Evolutionary conservation across 441 rosid genomes (phyloP).

Genomic region (Adansonia madagascariensis): DNA sequence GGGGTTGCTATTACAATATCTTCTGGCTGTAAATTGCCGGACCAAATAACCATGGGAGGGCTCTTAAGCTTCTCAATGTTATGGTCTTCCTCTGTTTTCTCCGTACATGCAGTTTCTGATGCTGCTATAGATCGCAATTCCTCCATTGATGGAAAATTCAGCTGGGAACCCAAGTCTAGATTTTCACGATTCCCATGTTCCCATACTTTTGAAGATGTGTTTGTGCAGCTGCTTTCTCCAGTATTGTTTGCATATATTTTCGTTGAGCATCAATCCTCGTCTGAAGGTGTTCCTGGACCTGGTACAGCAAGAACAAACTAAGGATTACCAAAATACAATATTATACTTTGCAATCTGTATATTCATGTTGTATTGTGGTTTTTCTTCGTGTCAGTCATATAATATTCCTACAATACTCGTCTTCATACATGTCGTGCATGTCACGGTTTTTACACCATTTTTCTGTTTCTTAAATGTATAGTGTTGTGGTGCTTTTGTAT

Average conservation of each 20-base stretch:
- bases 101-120: background rate
- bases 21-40: background rate
- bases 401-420: too few species aligned
- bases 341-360: too few species aligned
- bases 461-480: too few species aligned
- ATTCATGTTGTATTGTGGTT: too few species aligned
- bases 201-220: background rate
- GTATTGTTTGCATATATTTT: constrained; percentile 36
- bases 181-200: background rate
- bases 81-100: background rate
- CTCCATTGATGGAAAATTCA: background rate
- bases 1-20: background rate
- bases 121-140: background rate
- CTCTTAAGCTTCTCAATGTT: background rate
- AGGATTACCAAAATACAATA: background rate
- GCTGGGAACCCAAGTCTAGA: background rate
- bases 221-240: constrained; percentile 37
- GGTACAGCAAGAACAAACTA: background rate
- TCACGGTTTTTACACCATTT: too few species aligned
- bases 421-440: too few species aligned
- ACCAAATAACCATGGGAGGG: background rate
- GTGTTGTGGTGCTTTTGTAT: too few species aligned
- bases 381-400: too few species aligned
- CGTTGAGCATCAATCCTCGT: constrained; percentile 42
- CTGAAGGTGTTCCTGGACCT: constrained; percentile 43